Evolutionary conservation across 164 flowering plant genomes (phyloP), one percentile per base, ranked within the genome.

Genomic region (Stephania yunnanensis): DNA sequence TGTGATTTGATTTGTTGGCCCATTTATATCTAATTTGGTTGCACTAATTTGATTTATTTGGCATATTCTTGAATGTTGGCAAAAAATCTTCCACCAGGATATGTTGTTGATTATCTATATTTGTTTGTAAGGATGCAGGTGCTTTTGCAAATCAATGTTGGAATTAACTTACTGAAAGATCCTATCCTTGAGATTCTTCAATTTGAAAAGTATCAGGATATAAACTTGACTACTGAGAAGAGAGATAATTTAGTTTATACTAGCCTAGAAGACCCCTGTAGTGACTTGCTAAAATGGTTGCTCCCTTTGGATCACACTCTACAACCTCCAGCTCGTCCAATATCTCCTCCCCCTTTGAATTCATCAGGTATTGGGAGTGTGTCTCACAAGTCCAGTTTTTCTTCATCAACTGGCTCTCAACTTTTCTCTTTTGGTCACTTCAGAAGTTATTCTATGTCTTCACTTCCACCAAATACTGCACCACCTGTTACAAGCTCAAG

Each of bases 361-460:
- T 78, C 94, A 63, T 69, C 91, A 53, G 84, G 84, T 71, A 75
- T 84, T 77, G 85, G 88, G 30, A 84, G 82, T 77, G 46, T 89
- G 70, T 77, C 92, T 52, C 85, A 86, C 4, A 91, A 80, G 77
- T 80, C 90, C 6, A 77, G 63, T 44, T 71, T 76, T 66, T 80
- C 91, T 68, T 76, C 87, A 10, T 85, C 98, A 70, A 85, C 97
- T 71, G 86, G 97, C 73, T 91, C 95, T 70, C 97, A 87, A 71
- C 87, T 92, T 58, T 90, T 94, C 67, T 92, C 98, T 66, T 89
- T 92, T 80, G 87, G 93, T 69, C 81, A 92, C 81, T 89, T 96
- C 75, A 90, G 98, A 82, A 96, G 99, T 82, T 90, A 96, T 79
- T 94, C 99, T 30, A 96, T 96, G 99, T 91, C 98, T 73, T 85